Percentiles rank a stretch among this genome's conserved stretches.
Evolutionary conservation across 2,329 filamentous ascomycete species (phyloP).

Genomic region (Capronia americana): DNA sequence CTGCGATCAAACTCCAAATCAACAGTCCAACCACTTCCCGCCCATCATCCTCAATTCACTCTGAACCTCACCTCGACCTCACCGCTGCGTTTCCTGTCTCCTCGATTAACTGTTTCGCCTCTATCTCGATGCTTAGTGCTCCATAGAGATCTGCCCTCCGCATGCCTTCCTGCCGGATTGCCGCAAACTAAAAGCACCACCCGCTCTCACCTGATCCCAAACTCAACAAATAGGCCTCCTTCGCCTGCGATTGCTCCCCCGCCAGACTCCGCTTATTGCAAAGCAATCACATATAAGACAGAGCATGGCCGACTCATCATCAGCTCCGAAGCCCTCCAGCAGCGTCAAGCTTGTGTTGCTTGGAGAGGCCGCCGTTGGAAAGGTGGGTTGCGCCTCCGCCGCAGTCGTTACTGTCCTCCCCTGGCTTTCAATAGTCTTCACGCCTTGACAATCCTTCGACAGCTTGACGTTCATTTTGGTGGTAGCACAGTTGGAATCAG

Average conservation of each 20-base stretch:
- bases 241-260: neutral
- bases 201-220: neutral
- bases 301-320: slow-evolving; percentile 74
- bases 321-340: slow-evolving; percentile 90
- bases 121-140: neutral
- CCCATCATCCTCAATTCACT: slow-evolving; percentile 20
- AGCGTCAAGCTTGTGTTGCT: slow-evolving; percentile 99
- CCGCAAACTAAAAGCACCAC: neutral
- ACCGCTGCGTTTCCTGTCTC: neutral
- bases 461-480: slow-evolving; percentile 10
- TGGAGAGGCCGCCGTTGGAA: slow-evolving; percentile 96
- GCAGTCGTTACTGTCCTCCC: slow-evolving; percentile 14
- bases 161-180: neutral
- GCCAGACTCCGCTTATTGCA: neutral
- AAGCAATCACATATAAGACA: slow-evolving; percentile 2
- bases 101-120: neutral
- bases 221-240: slow-evolving; percentile 3
- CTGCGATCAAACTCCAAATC: slow-evolving; percentile 5
- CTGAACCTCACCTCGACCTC: neutral
- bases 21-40: slow-evolving; percentile 10
- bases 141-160: neutral
- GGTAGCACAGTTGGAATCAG: slow-evolving; percentile 30
- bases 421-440: slow-evolving; percentile 28
- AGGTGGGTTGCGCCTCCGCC: slow-evolving; percentile 65
- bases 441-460: slow-evolving; percentile 12